phyloP scores from a whole-genome alignment of 495 filamentous ascomycete species.

The Aspergillus panamensis region DNA sequence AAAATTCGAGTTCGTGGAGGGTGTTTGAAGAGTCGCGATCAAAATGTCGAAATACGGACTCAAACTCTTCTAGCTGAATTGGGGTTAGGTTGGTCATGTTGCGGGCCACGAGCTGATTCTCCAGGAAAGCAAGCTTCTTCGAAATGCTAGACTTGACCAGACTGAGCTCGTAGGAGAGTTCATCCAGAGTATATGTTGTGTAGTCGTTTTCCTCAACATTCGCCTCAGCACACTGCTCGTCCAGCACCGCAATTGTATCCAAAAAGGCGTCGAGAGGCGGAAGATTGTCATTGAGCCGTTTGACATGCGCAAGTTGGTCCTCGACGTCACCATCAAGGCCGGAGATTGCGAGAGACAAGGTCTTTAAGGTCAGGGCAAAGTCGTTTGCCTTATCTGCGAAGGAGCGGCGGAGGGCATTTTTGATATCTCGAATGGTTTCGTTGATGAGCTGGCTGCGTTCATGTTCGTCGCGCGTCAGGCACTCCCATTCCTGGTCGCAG shows the following conservation, averaged over 20 bases:
- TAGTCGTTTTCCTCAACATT: conserved; percentile 99
- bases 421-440: conserved; percentile 97
- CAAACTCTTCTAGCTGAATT: conserved; percentile 97
- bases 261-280: conserved; percentile 86
- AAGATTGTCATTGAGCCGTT: conserved; percentile 72
- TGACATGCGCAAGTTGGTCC: conserved; percentile 84
- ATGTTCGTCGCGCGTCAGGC: conserved; percentile 75
- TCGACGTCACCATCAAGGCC: conserved; percentile 93
- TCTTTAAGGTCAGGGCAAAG: conserved; percentile 90
- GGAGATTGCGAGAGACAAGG: conserved; percentile 86
- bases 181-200: conserved; percentile 95
- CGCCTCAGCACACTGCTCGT: conserved; percentile 86
- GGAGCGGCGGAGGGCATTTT: conserved; percentile 82
- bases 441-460: conserved; percentile 88
- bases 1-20: conserved; percentile 92
- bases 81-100: conserved; percentile 99
- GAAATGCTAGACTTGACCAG: conserved; percentile 85
- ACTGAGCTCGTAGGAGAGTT: conserved; percentile 88
- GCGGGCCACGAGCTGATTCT: conserved; percentile 94
- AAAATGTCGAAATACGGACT: conserved; percentile 95
- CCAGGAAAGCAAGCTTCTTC: conserved; percentile 93
- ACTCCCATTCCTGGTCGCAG: conserved; percentile 77
- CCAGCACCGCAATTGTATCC: conserved; percentile 73
- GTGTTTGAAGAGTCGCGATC: conserved; percentile 90
- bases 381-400: conserved; percentile 98